Evolutionary conservation across 495 filamentous ascomycete genomes (phyloP), one percentile per base, ranked within the genome.

Genomic region (Barbatosphaeria neglecta): DNA sequence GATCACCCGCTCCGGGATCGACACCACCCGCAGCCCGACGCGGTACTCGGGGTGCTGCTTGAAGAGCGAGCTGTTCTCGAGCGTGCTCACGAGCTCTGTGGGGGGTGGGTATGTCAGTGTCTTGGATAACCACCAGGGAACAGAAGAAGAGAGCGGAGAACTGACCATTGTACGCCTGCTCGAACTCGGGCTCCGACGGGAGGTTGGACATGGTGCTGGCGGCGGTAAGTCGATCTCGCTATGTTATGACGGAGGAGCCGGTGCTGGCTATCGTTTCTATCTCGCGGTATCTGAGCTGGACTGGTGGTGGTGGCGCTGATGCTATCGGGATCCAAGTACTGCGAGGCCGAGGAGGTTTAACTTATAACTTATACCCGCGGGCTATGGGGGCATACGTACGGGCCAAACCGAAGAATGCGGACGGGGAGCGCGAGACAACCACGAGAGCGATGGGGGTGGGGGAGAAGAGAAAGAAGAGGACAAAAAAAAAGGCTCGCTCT

Each of bases 141-240:
- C 4, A 4, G 33, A 4, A 16, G n/a, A n/a, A n/a, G n/a, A n/a
- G n/a, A n/a, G n/a, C n/a, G n/a, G n/a, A n/a, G n/a, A n/a, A n/a
- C n/a, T n/a, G 11, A 95, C 90, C 90, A 70, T 92, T 88, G 77
- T 93, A 94, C 53, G 92, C 92, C 77, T 98, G 92, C 80, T 96
- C 82, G 73, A 97, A 98, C 73, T 98, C 92, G 62, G 92, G 90
- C 76, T 98, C 92, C 47, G 69, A 66, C 43, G 87, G 78, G 58
- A 90, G 73, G 76, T 93, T 83, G 48, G 87, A 86, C 87, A 95
- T 93, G 56, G 27, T 74, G 58, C 45, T 48, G 22, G 43, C 22
- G 5, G 18, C 15, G 3, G 33, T 4, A 5, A 16, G 5, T 37
- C 5, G 38, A 13, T 20, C 2, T 41, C 20, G 2, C 3, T 22